These are phyloP conservation scores for Inonotus hispidus DNA, from an alignment of 1,284 basidiomycete species.

Conservation along the genomic window DNA sequence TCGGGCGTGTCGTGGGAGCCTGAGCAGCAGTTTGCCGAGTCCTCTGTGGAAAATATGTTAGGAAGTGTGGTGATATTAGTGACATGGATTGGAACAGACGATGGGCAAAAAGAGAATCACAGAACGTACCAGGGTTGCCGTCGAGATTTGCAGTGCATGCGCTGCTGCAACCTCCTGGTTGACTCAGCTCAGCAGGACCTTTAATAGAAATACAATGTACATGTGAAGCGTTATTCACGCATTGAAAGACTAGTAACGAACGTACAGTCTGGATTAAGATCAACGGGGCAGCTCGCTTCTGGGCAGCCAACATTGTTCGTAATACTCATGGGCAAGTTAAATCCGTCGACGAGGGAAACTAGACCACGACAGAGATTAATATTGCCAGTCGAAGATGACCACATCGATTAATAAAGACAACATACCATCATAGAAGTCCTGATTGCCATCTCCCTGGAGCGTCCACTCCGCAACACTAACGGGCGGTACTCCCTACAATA, in stretches of 20 bases:
- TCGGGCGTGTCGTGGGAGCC: conserved; percentile 42
- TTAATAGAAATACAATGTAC: conserved; percentile 14
- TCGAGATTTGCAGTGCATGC: conserved; percentile 52
- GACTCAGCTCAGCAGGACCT: conserved; percentile 48
- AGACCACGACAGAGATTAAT: not conserved
- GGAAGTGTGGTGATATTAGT: too few species aligned
- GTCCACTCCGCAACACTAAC: conserved; percentile 56
- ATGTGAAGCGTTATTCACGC: too few species aligned
- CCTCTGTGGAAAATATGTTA: too few species aligned
- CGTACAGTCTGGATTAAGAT: conserved; percentile 45
- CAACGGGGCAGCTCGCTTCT: conserved; percentile 44
- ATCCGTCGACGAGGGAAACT: conserved; percentile 54
- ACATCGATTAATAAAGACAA: not conserved
- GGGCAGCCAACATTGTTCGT: conserved; percentile 45
- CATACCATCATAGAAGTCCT: conserved; percentile 45
- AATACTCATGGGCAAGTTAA: conserved; percentile 54
- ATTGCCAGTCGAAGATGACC: not conserved
- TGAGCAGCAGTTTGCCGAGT: conserved; percentile 49
- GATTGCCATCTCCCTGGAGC: conserved; percentile 32
- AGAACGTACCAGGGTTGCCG: conserved; percentile 33
- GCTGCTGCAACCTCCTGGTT: conserved; percentile 52
- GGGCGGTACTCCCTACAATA: conserved; percentile 50
- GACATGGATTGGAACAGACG: not conserved
- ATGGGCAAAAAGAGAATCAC: too few species aligned
- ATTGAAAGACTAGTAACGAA: not conserved